Conservation (phyloP, 768 basidiomycete genomes). For the Phylloporus sp. region DNA sequence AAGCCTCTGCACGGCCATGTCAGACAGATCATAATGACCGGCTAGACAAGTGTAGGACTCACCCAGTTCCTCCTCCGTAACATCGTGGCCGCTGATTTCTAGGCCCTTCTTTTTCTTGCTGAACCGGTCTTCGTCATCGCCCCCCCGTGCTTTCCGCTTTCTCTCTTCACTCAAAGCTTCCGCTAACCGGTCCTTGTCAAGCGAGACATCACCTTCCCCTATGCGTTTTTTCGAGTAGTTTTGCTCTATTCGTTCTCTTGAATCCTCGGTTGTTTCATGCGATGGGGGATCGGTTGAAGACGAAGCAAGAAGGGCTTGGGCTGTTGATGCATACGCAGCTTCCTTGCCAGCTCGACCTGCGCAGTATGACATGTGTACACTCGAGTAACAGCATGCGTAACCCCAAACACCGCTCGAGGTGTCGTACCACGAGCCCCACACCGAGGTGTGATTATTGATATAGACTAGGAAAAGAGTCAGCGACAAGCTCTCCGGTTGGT, state of each 20-base stretch:
- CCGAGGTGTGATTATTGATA: conserved; percentile 87
- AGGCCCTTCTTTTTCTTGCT: conserved; percentile 58
- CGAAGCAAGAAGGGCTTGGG: conserved; percentile 58
- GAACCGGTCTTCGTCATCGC: conserved; percentile 49
- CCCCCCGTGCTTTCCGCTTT: conserved; percentile 66
- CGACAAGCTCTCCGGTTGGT: background rate
- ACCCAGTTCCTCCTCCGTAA: conserved; percentile 88
- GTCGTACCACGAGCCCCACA: conserved; percentile 99
- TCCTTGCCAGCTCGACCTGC: conserved; percentile 82
- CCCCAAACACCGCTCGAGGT: conserved; percentile 74
- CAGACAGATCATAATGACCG: conserved; percentile 8
- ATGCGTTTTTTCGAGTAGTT: conserved; percentile 76
- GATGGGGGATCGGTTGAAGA: conserved; percentile 29
- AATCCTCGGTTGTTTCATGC: conserved; percentile 29
- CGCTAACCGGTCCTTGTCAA: conserved; percentile 68
- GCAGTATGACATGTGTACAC: conserved; percentile 84
- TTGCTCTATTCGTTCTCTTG: conserved; percentile 50
- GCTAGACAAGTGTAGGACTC: conserved; percentile 23
- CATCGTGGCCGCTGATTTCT: conserved; percentile 61
- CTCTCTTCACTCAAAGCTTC: conserved; percentile 74
- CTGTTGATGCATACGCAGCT: conserved; percentile 72
- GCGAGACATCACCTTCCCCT: conserved; percentile 75
- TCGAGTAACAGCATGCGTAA: conserved; percentile 91
- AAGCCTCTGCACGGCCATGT: conserved; percentile 65
- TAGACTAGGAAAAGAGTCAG: conserved; percentile 49